These are phyloP conservation scores for Plasmodium inui DNA, from an alignment of 169 alveolate genomes.

Conservation along the genomic window DNA sequence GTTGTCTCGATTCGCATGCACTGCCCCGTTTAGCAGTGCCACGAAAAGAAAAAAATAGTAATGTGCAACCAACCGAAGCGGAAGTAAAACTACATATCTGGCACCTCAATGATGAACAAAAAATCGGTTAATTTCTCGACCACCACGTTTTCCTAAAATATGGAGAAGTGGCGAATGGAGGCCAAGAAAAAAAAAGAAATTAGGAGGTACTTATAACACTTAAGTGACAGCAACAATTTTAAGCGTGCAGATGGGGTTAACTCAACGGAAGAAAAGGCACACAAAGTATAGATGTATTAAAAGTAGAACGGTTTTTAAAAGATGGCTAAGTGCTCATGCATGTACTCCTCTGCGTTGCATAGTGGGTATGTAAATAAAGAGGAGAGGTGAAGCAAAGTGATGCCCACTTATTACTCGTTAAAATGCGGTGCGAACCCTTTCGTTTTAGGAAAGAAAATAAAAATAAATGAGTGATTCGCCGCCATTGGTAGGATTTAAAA, in stretches of 20 bases:
- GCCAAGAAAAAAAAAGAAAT: neutral
- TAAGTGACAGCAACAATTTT: neutral
- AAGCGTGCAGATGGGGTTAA: neutral
- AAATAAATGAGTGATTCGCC: neutral
- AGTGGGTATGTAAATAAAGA: neutral
- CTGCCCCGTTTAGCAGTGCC: neutral
- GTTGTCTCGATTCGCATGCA: neutral
- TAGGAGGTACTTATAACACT: neutral
- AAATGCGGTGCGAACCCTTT: neutral
- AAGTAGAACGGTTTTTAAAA: neutral
- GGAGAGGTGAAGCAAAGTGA: neutral
- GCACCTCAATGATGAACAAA: neutral
- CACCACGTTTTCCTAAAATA: neutral
- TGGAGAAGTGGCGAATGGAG: neutral
- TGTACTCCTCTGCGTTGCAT: neutral
- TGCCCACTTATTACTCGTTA: neutral
- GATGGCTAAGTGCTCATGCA: neutral
- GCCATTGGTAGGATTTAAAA: neutral
- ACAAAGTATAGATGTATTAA: neutral
- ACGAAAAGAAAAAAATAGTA: neutral
- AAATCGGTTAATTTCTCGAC: neutral
- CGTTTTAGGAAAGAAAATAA: neutral
- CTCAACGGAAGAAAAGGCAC: neutral
- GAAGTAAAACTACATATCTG: neutral
- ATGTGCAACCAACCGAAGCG: neutral